Conservation (phyloP, 306 rosid genomes). For the Cyclanthera cordifolia region DNA sequence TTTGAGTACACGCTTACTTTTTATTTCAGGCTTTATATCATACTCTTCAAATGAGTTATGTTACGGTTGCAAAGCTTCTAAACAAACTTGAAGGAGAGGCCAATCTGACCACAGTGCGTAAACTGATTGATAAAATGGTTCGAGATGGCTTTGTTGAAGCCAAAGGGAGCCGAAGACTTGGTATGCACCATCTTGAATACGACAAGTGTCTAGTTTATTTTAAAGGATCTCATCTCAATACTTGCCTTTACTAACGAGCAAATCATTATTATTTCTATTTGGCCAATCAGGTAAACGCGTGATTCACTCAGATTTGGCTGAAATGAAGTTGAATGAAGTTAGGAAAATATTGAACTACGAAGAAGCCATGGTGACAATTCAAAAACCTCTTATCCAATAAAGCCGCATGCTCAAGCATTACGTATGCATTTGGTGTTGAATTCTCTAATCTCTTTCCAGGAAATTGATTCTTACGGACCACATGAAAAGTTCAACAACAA, state of each 20-base stretch:
- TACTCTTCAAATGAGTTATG: constrained; percentile 64
- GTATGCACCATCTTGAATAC: constrained; percentile 24
- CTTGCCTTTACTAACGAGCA: neutral
- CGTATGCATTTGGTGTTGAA: neutral
- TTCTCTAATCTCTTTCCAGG: no score
- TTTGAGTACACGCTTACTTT: neutral
- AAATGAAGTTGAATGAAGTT: constrained; percentile 57
- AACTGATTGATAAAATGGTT: constrained; percentile 57
- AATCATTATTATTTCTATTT: neutral
- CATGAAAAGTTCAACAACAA: constrained; percentile 29
- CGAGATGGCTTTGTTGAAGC: constrained; percentile 74
- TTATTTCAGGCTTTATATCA: constrained; percentile 63
- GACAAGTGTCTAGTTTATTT: neutral
- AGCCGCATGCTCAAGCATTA: constrained; percentile 1
- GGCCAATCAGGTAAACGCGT: constrained; percentile 59
- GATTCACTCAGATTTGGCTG: constrained; percentile 56
- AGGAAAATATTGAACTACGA: constrained; percentile 46
- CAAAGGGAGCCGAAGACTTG: constrained; percentile 63
- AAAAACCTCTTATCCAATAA: neutral
- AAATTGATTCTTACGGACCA: constrained; percentile 10
- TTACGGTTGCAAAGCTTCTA: constrained; percentile 61
- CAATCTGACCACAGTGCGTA: constrained; percentile 48
- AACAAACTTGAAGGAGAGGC: constrained; percentile 62
- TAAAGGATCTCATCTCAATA: neutral
- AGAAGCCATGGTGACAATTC: constrained; percentile 50